Percentiles rank a stretch among this genome's conserved stretches.
These are phyloP conservation scores for Pythium rhizo-oryzae DNA, from an alignment of 352 stramenopile genomes.

Conservation along the genomic window DNA sequence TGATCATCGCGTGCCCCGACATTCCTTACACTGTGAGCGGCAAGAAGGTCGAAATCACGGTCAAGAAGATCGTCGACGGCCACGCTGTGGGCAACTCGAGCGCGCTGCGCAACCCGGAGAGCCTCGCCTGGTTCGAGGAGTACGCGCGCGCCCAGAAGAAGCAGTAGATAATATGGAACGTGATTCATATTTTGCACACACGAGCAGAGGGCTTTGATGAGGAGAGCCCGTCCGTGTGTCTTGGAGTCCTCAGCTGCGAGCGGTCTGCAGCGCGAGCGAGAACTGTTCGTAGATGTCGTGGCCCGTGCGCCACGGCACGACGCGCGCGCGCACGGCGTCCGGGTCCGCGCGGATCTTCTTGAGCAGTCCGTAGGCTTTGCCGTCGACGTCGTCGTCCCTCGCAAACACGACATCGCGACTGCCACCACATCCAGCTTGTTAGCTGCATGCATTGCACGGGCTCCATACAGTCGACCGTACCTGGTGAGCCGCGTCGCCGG, in stretches of 20 bases:
- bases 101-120: constrained; percentile 70
- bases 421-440: background rate
- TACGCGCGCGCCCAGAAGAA: constrained; percentile 41
- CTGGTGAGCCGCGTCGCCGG: constrained; percentile 52
- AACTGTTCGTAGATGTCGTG: constrained; percentile 67
- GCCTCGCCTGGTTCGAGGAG: constrained; percentile 55
- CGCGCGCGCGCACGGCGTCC: constrained; percentile 39
- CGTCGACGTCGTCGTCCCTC: constrained; percentile 46
- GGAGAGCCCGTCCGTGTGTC: background rate
- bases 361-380: constrained; percentile 57
- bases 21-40: constrained; percentile 82
- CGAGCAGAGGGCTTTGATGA: background rate
- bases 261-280: constrained; percentile 16
- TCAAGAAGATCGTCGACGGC: constrained; percentile 80
- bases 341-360: constrained; percentile 44
- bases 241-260: background rate
- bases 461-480: too few species aligned
- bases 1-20: constrained; percentile 64
- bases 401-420: constrained; percentile 72
- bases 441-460: too few species aligned
- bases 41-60: constrained; percentile 83
- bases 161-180: background rate
- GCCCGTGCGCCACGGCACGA: constrained; percentile 67
- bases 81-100: constrained; percentile 60
- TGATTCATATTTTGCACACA: too few species aligned